Evolutionary conservation across 768 basidiomycete species (phyloP).

Genomic region (Mycena filopes): DNA sequence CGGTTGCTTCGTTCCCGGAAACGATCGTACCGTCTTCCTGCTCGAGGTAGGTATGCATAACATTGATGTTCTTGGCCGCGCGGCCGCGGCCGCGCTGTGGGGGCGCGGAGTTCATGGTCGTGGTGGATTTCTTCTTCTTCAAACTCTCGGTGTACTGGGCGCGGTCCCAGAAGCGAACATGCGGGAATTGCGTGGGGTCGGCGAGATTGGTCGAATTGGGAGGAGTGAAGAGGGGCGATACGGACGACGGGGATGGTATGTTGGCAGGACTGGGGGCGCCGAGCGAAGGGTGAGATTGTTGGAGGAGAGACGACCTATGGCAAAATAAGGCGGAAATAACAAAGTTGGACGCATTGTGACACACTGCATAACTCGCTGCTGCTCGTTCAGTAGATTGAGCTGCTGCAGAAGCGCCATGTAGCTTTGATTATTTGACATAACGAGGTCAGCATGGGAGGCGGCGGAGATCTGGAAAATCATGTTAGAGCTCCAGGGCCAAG

Average conservation of each 20-base stretch:
- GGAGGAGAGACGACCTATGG: not conserved
- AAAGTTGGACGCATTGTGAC: not conserved
- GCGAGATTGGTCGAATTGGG: not conserved
- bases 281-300: not conserved
- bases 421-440: not conserved
- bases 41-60: not conserved
- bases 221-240: not conserved
- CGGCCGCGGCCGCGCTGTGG: not conserved
- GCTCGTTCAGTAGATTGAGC: not conserved
- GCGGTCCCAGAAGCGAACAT: slow-evolving; percentile 2
- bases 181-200: not conserved
- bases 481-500: no score
- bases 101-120: not conserved
- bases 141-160: not conserved
- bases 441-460: not conserved
- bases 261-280: not conserved
- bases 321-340: not conserved
- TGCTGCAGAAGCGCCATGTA: not conserved
- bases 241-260: not conserved
- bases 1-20: not conserved
- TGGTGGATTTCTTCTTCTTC: not conserved
- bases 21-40: not conserved
- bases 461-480: no score
- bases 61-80: slow-evolving; percentile 1
- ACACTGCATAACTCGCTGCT: not conserved